Base-by-base conservation (phyloP, 2,329 filamentous ascomycete genomes). In the Xylaria sp. region DNA sequence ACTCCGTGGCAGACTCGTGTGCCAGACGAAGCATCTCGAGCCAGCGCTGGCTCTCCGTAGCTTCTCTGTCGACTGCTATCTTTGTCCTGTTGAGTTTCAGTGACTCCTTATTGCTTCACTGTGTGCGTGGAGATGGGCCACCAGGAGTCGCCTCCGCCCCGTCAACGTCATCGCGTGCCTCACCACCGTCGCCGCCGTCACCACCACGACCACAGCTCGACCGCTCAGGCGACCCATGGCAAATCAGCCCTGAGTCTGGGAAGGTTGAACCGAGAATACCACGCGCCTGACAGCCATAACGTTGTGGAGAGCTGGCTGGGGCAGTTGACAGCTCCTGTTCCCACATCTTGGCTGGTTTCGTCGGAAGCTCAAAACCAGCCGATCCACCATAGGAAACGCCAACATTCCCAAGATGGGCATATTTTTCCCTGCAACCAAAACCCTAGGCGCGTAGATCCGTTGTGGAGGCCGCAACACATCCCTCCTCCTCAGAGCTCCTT, bases 271-370 rank as follows among this genome's bases (percentile, higher is more conserved):
- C 71, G 67, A 67, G 48, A 60, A 32, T 65, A 67, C 56, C 69
- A 72, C 41, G 60, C 67, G 34, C 72, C 68, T 46, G 46, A 60
- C 43, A 65, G 72, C 64, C 66, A 73, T 68, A 69, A 68, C 55
- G 60, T 72, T 60, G 75, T 78, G 57, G 68, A 76, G 68, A 73
- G 66, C 58, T 78, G 76, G 76, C 68, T 78, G 64, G 72, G 66
- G 32, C 67, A 70, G 20, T 68, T 71, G 25, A 57, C 66, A 53
- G 66, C 62, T 60, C 69, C 69, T 56, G 65, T 52, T 58, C 52
- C 66, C 55, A 45, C 64, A 53, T 53, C 70, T 48, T 58, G 55
- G 58, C 57, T 60, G n/a, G 63, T 45, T 57, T 72, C 67, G 41
- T 64, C 63, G 46, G 63, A 56, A 62, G 50, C 67, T 67, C 70